Evolutionary conservation across 306 rosid genomes (phyloP), one percentile per base, ranked within the genome.

Genomic region (Macrotyloma uniflorum): DNA sequence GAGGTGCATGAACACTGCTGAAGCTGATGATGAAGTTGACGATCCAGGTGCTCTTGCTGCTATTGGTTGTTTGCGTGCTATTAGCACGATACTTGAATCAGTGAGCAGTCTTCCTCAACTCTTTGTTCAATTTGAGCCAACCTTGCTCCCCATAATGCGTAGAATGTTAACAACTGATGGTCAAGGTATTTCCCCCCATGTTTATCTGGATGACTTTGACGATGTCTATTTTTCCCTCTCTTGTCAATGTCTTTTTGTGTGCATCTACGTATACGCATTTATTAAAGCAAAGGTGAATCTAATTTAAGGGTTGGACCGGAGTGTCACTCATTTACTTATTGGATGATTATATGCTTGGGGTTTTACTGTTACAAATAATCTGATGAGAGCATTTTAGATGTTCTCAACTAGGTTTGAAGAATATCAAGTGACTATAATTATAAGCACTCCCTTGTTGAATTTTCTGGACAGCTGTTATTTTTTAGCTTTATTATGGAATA

Each of bases 1-100:
- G 97, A 92, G 98, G 90, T 92, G 96, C 82, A 92, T 92, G 91
- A 89, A 88, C 82, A 86, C 91, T n/a, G 91, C 97, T 67, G 97
- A 94, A 83, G 92, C 91, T 67, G 98, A 92, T 18, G 97, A 91
- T 16, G 98, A 94, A 12, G 92, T 74, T 51, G 98, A 94, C 77
- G 98, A 94, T 86, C 87, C 96, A 15, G 96, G 97, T 80, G 97
- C 98, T 40, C 84, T 92, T 74, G 97, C 97, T 49, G 98, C 97
- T 65, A 96, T 94, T 85, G 96, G 98, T 67, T 94, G 98, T 83
- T 85, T 94, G 84, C 96, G 92, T 75, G 98, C 97, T 61, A 94
- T 94, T 62, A 92, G 97, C 87, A 90, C 98, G 40, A 92, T 94
- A 85, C 94, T 94, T 67, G 97, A 94, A 86, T 92, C 98, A 72